These are phyloP conservation scores for Furcasterigmium furcatum DNA, from an alignment of 2,329 filamentous ascomycete genomes.

Conservation along the genomic window DNA sequence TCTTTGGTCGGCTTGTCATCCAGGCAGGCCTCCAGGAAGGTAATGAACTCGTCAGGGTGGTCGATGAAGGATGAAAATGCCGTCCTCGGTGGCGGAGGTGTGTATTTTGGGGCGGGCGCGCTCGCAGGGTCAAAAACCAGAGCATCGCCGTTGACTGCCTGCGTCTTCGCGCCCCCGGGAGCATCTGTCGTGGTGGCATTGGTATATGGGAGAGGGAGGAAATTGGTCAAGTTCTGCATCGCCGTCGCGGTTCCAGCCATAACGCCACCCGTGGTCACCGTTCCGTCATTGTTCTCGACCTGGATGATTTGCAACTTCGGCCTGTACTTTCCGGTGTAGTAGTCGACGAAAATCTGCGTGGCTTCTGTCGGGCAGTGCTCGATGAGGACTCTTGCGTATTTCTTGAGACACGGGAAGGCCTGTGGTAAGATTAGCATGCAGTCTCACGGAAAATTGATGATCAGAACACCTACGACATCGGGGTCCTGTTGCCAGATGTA, in stretches of 20 bases:
- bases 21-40: slow-evolving; percentile 87
- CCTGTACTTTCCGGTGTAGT: slow-evolving; percentile 83
- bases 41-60: slow-evolving; percentile 85
- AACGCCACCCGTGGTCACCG: slow-evolving; percentile 38
- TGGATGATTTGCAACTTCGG: slow-evolving; percentile 60
- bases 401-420: slow-evolving; percentile 88
- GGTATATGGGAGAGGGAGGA: slow-evolving; percentile 85
- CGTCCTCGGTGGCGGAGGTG: slow-evolving; percentile 75
- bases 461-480: slow-evolving; percentile 57
- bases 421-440: slow-evolving; percentile 39
- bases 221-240: slow-evolving; percentile 79
- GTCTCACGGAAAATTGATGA: no score
- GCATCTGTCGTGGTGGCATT: slow-evolving; percentile 54
- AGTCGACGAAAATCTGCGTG: slow-evolving; percentile 87
- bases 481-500: slow-evolving; percentile 90
- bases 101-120: slow-evolving; percentile 57
- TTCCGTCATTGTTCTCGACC: slow-evolving; percentile 28
- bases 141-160: slow-evolving; percentile 41
- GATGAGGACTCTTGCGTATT: slow-evolving; percentile 87
- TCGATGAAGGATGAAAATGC: slow-evolving; percentile 97
- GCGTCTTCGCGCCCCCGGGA: slow-evolving; percentile 42
- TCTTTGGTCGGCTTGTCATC: slow-evolving; percentile 67
- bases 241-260: slow-evolving; percentile 56
- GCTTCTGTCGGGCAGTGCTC: slow-evolving; percentile 81
- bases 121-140: slow-evolving; percentile 48